A percentile compares a stretch with the other conserved stretches of the same genome.
Conservation (phyloP, 129 eudicot species). For the Tagetes patula region DNA sequence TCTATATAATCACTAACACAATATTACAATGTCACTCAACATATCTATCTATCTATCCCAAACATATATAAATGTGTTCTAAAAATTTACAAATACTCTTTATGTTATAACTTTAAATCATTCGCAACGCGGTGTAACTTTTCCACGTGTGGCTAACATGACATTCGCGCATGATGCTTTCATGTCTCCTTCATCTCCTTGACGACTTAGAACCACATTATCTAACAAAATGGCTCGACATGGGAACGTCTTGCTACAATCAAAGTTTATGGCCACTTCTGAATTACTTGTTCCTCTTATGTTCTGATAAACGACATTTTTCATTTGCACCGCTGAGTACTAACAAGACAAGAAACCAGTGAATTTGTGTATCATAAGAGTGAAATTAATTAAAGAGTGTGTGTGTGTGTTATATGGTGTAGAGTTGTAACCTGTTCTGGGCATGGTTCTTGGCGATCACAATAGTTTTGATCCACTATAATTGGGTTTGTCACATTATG, state of each 20-base stretch:
- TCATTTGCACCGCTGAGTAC: slow-evolving; percentile 67
- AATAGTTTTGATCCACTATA: slow-evolving; percentile 76
- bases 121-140: slow-evolving; percentile 43
- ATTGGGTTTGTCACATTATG: slow-evolving; percentile 71
- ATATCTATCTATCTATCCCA: slow-evolving; percentile 17
- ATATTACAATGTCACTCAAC: background rate
- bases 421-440: slow-evolving; percentile 46
- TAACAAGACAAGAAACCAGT: slow-evolving; percentile 21
- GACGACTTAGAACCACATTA: slow-evolving; percentile 43
- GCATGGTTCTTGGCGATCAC: slow-evolving; percentile 61
- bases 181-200: slow-evolving; percentile 27
- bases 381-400: background rate
- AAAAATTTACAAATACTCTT: slow-evolving; percentile 22
- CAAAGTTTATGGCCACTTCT: slow-evolving; percentile 55
- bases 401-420: background rate
- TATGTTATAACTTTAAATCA: background rate
- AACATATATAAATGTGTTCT: slow-evolving; percentile 1
- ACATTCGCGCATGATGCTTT: slow-evolving; percentile 49
- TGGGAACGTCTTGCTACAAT: slow-evolving; percentile 72
- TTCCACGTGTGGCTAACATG: slow-evolving; percentile 30
- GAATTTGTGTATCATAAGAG: background rate
- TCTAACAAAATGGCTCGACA: slow-evolving; percentile 52
- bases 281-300: slow-evolving; percentile 74
- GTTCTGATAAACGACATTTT: slow-evolving; percentile 55
- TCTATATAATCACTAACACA: background rate